A percentile compares a stretch with the other conserved stretches of the same genome.
phyloP scores from a whole-genome alignment of 2,329 filamentous ascomycete genomes.

The Aureobasidium sp. region DNA sequence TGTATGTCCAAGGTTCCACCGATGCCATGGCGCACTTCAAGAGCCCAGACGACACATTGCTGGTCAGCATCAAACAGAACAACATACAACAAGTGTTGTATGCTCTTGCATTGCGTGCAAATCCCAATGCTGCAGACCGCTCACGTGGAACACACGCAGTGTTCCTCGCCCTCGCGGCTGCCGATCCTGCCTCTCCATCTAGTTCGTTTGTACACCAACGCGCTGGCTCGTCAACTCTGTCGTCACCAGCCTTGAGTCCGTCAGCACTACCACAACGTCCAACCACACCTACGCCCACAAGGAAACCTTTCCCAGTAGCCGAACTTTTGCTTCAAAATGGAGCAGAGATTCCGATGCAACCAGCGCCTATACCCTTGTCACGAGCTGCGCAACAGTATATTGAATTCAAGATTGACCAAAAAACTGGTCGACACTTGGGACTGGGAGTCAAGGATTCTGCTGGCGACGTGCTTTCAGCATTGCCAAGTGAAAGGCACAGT shows the following conservation, averaged over 20 bases:
- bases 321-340: conserved; percentile 92
- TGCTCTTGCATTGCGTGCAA: conserved; percentile 75
- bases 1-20: conserved; percentile 68
- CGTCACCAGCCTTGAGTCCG: conserved; percentile 39
- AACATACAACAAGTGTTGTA: conserved; percentile 92
- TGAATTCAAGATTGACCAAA: conserved; percentile 59
- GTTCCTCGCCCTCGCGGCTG: conserved; percentile 83
- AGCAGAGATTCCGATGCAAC: conserved; percentile 67
- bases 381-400: conserved; percentile 73
- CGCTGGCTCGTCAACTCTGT: conserved; percentile 14
- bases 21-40: conserved; percentile 57
- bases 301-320: conserved; percentile 70
- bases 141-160: conserved; percentile 82
- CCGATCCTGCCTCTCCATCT: conserved; percentile 72
- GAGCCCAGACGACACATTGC: conserved; percentile 75
- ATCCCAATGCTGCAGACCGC: conserved; percentile 77
- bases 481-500: conserved; percentile 41
- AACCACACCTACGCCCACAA: conserved; percentile 30
- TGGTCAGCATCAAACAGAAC: conserved; percentile 92
- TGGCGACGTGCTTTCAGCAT: conserved; percentile 51
- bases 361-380: conserved; percentile 77
- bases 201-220: conserved; percentile 23
- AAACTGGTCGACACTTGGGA: conserved; percentile 24
- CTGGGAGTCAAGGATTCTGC: conserved; percentile 20
- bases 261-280: conserved; percentile 20